Percentiles rank a stretch among this genome's conserved stretches.
phyloP scores from a whole-genome alignment of 306 rosid genomes.

The Citrullus amarus region DNA sequence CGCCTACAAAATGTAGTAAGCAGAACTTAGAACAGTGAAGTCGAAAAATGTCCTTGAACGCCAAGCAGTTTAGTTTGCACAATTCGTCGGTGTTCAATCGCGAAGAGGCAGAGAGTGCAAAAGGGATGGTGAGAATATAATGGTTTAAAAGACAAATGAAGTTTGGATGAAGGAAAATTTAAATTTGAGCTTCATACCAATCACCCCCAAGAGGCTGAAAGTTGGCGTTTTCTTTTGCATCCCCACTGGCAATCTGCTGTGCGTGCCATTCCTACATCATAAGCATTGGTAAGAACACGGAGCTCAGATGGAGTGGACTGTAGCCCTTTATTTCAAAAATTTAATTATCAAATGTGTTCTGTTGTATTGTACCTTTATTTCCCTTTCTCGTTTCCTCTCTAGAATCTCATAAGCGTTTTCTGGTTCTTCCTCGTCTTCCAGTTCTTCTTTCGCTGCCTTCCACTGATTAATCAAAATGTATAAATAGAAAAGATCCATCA shows the following conservation, averaged over 20 bases:
- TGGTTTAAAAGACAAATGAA: neutral
- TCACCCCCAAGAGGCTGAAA: constrained; percentile 94
- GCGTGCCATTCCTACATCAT: constrained; percentile 70
- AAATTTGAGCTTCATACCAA: constrained; percentile 44
- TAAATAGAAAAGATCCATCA: neutral
- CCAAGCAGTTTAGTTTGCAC: neutral
- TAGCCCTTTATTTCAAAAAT: neutral
- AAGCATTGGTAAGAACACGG: constrained; percentile 18
- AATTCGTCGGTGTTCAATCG: neutral
- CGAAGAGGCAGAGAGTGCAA: neutral
- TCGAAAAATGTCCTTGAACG: neutral
- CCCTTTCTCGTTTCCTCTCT: constrained; percentile 83
- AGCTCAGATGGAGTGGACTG: neutral
- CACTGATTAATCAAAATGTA: constrained; percentile 34
- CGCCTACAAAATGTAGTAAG: constrained; percentile 35
- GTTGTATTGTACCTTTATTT: constrained; percentile 57
- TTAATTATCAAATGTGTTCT: neutral
- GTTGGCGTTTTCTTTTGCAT: constrained; percentile 89
- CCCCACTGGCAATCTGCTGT: constrained; percentile 85
- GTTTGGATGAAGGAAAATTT: neutral
- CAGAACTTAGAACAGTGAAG: neutral
- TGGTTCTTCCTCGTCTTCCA: constrained; percentile 89
- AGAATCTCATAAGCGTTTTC: constrained; percentile 52
- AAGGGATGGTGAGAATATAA: neutral
- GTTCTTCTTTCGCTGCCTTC: constrained; percentile 99